Evolutionary conservation across 75 land plant genomes (phyloP), one percentile per base, ranked within the genome.

Genomic region (Pseudotsuga menziesii): DNA sequence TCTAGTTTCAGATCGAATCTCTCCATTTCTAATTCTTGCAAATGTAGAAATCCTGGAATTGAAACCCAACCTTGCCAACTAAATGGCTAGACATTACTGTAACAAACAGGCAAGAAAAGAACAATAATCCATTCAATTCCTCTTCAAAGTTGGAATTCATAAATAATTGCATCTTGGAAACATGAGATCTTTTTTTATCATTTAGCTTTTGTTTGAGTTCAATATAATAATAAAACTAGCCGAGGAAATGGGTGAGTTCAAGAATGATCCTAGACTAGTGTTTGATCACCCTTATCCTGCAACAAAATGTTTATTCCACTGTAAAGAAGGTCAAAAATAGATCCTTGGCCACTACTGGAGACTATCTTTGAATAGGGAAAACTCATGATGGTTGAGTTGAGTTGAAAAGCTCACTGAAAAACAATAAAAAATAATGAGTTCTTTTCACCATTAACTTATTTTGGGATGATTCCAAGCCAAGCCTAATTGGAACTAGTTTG

Each of bases 271-370:
- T 20, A 64, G 72, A 77, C 75, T 85, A 13, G 79, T 76, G 15
- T 85, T 83, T 60, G 86, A 83, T 41, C 87, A 85, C 55, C 86
- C 87, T 26, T 85, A 83, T 56, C 87, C 87, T 27, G 80, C 86
- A 58, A 85, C 87, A 5, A 85, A 85, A 85, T 85, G 85, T 85
- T 85, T 77, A 76, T 85, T 70, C 87, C 86, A 11, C n/a, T 86
- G 83, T 55, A 83, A 85, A 57, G 87, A n/a, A n/a, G n/a, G n/a
- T n/a, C n/a, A n/a, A n/a, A n/a, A n/a, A n/a, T n/a, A n/a, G n/a
- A n/a, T n/a, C n/a, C n/a, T n/a, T n/a, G 52, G 87, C 87, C 27
- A 85, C 87, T 15, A 75, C 86, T 61, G 87, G 87, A n/a, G 87
- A 85, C 69, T 85, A 75, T 52, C 78, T 85, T 39, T 82, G 87